A percentile compares a stretch with the other conserved stretches of the same genome.
Evolutionary conservation across 2,329 filamentous ascomycete species (phyloP).

Genomic region (Hortaea werneckii): DNA sequence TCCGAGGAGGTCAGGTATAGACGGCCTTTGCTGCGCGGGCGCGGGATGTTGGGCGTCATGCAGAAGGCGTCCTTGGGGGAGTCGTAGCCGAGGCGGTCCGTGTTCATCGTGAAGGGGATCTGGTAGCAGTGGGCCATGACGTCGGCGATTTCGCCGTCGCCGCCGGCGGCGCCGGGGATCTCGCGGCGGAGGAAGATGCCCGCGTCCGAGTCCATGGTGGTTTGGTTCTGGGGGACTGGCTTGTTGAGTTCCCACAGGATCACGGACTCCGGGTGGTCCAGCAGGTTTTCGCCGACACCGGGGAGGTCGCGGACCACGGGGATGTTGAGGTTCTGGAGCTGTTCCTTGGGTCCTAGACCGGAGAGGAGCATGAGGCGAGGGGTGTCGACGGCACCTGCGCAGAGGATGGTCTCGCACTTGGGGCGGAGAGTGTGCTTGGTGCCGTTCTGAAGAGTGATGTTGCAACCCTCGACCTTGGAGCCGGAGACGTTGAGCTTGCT

Average conservation of each 20-base stretch:
- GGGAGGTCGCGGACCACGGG: constrained; percentile 51
- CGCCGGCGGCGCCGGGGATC: constrained; percentile 54
- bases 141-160: constrained; percentile 68
- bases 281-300: constrained; percentile 53
- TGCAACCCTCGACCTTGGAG: constrained; percentile 62
- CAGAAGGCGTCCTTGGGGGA: constrained; percentile 69
- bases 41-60: constrained; percentile 87
- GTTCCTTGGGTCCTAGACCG: constrained; percentile 39
- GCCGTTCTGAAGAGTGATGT: constrained; percentile 55
- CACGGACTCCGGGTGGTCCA: constrained; percentile 57
- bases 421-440: constrained; percentile 47
- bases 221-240: constrained; percentile 67
- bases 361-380: constrained; percentile 53
- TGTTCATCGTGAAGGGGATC: constrained; percentile 86
- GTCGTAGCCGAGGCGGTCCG: constrained; percentile 63
- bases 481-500: constrained; percentile 65
- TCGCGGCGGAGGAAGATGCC: constrained; percentile 81
- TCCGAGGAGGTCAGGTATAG: constrained; percentile 69
- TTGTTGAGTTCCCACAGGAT: constrained; percentile 72
- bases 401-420: constrained; percentile 68
- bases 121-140: constrained; percentile 98
- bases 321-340: constrained; percentile 37
- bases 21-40: constrained; percentile 65
- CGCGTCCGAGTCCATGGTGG: constrained; percentile 84
- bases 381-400: constrained; percentile 72